These are phyloP conservation scores for Vitellaria paradoxa DNA, from an alignment of 179 eudicot species.

Conservation along the genomic window DNA sequence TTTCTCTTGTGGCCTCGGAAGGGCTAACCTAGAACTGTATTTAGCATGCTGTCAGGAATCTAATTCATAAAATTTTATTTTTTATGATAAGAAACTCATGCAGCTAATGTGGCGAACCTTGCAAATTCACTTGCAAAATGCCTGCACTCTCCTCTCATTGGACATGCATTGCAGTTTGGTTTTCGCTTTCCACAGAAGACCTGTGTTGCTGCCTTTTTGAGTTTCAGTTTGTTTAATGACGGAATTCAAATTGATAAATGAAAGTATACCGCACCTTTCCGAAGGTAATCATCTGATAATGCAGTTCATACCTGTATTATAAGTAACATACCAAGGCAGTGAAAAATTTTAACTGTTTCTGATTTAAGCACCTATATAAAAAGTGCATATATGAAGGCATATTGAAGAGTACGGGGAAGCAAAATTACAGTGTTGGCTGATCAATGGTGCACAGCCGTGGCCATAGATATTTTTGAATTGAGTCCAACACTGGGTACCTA, in stretches of 20 bases:
- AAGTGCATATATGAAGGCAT: no score
- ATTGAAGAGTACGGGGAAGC: background rate
- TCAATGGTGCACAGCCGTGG: slow-evolving; percentile 72
- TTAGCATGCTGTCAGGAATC: background rate
- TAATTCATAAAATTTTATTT: background rate
- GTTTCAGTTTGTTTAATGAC: slow-evolving; percentile 2
- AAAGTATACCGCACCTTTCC: slow-evolving; percentile 58
- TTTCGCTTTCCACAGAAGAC: slow-evolving; percentile 79
- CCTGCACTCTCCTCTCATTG: slow-evolving; percentile 74
- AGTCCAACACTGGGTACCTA: slow-evolving; percentile 67
- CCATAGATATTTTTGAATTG: slow-evolving; percentile 67
- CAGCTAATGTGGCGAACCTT: slow-evolving; percentile 42
- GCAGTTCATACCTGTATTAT: slow-evolving; percentile 66
- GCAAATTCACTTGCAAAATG: slow-evolving; percentile 90
- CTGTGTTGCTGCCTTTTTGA: slow-evolving; percentile 19
- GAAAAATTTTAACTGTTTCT: background rate
- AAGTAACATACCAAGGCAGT: background rate
- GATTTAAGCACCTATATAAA: background rate
- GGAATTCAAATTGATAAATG: background rate
- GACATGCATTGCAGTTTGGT: slow-evolving; percentile 82
- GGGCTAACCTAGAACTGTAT: slow-evolving; percentile 61
- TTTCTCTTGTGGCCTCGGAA: slow-evolving; percentile 57
- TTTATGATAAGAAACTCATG: background rate
- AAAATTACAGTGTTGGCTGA: slow-evolving; percentile 54
- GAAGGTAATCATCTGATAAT: slow-evolving; percentile 84